These are phyloP conservation scores for Wickerhamiella qilinensis DNA, from an alignment of 805 yeast genomes.

Conservation along the genomic window DNA sequence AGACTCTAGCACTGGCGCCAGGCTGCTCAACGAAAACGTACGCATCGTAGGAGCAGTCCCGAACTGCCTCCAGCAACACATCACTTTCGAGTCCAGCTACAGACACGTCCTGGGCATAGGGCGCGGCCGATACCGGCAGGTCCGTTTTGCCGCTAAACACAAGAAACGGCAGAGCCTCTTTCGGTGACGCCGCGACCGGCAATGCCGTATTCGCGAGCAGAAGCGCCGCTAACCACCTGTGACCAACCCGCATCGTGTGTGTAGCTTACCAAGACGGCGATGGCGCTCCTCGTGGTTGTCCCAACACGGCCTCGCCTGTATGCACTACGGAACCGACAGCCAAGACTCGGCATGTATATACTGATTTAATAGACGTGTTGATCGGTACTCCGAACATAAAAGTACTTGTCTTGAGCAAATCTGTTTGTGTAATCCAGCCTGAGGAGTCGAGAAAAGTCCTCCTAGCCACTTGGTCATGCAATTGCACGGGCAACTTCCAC, in stretches of 20 bases:
- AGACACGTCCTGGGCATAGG: slow-evolving; percentile 12
- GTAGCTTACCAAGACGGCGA: background rate
- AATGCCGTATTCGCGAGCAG: background rate
- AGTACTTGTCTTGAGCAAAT: too few species aligned
- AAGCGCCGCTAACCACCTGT: background rate
- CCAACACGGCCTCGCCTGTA: too few species aligned
- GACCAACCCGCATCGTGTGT: background rate
- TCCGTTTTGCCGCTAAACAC: slow-evolving; percentile 3
- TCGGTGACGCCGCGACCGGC: slow-evolving; percentile 1
- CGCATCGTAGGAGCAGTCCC: slow-evolving; percentile 36
- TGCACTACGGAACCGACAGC: too few species aligned
- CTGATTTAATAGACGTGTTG: too few species aligned
- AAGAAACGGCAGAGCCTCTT: slow-evolving; percentile 6
- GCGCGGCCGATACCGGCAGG: slow-evolving; percentile 1
- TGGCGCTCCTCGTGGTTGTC: background rate
- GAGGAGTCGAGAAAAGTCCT: too few species aligned
- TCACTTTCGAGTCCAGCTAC: slow-evolving; percentile 9
- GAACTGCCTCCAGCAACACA: slow-evolving; percentile 8
- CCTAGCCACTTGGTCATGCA: too few species aligned
- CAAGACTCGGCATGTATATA: too few species aligned
- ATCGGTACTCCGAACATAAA: too few species aligned
- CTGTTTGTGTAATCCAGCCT: too few species aligned
- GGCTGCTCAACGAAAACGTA: slow-evolving; percentile 42
- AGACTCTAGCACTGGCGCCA: slow-evolving; percentile 32
- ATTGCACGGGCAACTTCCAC: too few species aligned